Conservation (phyloP, 2,329 filamentous ascomycete species). For the Clarireedia monteithiana region DNA sequence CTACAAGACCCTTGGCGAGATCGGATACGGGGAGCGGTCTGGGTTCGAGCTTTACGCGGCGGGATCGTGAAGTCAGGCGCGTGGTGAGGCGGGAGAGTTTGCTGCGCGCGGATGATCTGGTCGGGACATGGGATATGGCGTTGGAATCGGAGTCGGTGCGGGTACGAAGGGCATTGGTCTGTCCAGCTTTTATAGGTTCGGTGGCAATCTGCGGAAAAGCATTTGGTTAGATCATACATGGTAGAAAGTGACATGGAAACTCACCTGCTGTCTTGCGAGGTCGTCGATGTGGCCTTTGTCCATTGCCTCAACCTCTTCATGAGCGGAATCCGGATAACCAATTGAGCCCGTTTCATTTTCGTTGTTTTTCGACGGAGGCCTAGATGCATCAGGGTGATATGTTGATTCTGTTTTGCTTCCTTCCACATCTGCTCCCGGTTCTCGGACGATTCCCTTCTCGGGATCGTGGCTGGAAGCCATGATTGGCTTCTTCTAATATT, state of each 20-base stretch:
- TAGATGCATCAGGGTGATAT: conserved; percentile 16
- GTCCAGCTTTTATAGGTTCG: neutral
- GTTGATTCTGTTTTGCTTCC: conserved; percentile 16
- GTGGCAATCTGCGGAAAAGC: conserved; percentile 10
- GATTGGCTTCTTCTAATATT: neutral
- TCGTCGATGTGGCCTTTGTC: conserved; percentile 22
- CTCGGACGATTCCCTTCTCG: conserved; percentile 12
- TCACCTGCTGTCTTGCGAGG: conserved; percentile 19
- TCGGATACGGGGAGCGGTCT: conserved; percentile 37
- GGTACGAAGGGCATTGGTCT: neutral
- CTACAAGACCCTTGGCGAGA: conserved; percentile 46
- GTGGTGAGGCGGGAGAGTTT: conserved; percentile 22
- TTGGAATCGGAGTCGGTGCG: neutral
- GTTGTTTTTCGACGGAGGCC: conserved; percentile 1
- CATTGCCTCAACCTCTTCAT: conserved; percentile 25
- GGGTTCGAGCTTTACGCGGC: conserved; percentile 10
- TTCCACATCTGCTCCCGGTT: conserved; percentile 9
- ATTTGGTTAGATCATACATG: neutral
- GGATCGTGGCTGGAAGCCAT: conserved; percentile 14
- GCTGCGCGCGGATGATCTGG: conserved; percentile 18
- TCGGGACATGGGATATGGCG: conserved; percentile 6
- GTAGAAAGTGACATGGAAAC: neutral
- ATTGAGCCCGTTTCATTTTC: conserved; percentile 11
- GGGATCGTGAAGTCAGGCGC: conserved; percentile 18
- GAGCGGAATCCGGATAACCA: conserved; percentile 21